These are phyloP conservation scores for Russula dissimulans DNA, from an alignment of 768 basidiomycete species.

Conservation along the genomic window DNA sequence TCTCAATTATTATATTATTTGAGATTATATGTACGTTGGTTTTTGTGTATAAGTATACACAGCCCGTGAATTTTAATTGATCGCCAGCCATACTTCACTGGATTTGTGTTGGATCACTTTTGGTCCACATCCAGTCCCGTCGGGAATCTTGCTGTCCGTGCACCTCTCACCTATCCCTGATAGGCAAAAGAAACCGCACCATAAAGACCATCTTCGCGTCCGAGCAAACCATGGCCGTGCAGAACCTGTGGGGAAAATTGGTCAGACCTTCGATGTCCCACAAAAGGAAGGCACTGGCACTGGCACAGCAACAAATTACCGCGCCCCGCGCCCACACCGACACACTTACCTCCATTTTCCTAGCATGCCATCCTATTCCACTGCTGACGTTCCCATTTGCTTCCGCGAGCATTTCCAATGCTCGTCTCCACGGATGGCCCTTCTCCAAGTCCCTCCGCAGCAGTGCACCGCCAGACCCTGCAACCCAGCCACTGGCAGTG, in stretches of 20 bases:
- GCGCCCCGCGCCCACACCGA: not conserved
- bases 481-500: conserved; percentile 74
- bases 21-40: no score
- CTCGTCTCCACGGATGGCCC: conserved; percentile 59
- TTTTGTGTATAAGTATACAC: not conserved
- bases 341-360: conserved; percentile 59
- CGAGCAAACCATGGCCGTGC: conserved; percentile 84
- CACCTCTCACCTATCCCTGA: conserved; percentile 52
- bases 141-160: not conserved
- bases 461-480: conserved; percentile 30
- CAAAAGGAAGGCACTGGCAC: not conserved
- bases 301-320: not conserved
- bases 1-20: not conserved
- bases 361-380: conserved; percentile 88
- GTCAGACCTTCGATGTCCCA: not conserved
- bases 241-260: conserved; percentile 35
- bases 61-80: not conserved
- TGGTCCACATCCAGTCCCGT: not conserved
- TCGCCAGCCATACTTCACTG: no score
- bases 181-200: conserved; percentile 93
- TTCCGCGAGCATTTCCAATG: conserved; percentile 63
- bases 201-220: conserved; percentile 87
- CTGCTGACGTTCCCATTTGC: conserved; percentile 87
- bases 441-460: conserved; percentile 32
- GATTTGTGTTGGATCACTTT: not conserved